A percentile compares a stretch with the other conserved stretches of the same genome.
Evolutionary conservation across 176 grass and related monocot species (phyloP).

Genomic region (Avena sativa): DNA sequence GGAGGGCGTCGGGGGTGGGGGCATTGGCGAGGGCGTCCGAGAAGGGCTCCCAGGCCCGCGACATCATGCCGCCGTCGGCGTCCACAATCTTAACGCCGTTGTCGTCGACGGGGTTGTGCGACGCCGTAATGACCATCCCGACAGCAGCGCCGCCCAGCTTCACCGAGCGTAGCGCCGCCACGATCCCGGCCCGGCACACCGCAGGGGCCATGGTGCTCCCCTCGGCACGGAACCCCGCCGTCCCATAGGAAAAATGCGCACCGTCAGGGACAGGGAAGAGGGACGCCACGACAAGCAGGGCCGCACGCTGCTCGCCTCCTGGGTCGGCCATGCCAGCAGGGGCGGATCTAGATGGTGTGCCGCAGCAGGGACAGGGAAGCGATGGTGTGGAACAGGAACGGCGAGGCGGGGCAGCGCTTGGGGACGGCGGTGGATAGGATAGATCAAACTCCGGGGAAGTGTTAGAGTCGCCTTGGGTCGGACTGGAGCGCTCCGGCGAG

Average conservation of each 20-base stretch:
- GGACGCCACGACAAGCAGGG: slow-evolving; percentile 57
- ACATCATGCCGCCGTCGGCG: slow-evolving; percentile 86
- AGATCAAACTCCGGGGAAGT: background rate
- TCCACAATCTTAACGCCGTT: slow-evolving; percentile 96
- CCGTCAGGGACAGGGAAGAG: slow-evolving; percentile 71
- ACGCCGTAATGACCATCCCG: slow-evolving; percentile 85
- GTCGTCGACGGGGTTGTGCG: slow-evolving; percentile 78
- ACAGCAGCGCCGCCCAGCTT: slow-evolving; percentile 63
- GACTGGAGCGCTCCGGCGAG: background rate
- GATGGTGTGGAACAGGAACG: background rate
- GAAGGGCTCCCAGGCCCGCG: slow-evolving; percentile 84
- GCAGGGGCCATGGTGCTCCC: slow-evolving; percentile 70
- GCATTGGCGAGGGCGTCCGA: slow-evolving; percentile 83
- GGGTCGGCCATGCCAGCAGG: slow-evolving; percentile 21
- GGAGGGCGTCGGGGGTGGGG: slow-evolving; percentile 56
- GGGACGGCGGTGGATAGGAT: background rate
- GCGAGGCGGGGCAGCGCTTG: background rate
- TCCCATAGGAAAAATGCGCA: slow-evolving; percentile 79
- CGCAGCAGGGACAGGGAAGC: background rate
- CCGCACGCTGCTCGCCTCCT: slow-evolving; percentile 46
- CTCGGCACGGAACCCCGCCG: slow-evolving; percentile 77
- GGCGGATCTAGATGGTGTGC: background rate
- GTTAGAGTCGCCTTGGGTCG: background rate
- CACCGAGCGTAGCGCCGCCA: slow-evolving; percentile 76
- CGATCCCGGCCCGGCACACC: slow-evolving; percentile 73